These are phyloP conservation scores for Malus hybrid DNA, from an alignment of 331 rosid species.

Conservation along the genomic window DNA sequence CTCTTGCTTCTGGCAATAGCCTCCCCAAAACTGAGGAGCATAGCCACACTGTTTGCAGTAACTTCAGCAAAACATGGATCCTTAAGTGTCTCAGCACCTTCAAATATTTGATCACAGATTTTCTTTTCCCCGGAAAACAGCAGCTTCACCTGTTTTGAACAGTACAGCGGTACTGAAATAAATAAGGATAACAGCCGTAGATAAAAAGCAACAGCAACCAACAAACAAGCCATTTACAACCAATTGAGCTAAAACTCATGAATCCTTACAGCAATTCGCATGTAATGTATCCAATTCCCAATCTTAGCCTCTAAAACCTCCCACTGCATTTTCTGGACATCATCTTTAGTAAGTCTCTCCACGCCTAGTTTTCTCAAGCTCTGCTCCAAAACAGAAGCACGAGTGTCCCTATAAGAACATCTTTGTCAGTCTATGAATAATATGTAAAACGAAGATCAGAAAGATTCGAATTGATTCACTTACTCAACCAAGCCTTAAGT, in stretches of 20 bases:
- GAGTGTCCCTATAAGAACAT: constrained; percentile 63
- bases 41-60: constrained; percentile 62
- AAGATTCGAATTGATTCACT: background rate
- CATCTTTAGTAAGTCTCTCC: constrained; percentile 87
- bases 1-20: constrained; percentile 97
- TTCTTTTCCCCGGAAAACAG: constrained; percentile 79
- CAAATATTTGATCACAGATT: constrained; percentile 87
- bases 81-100: constrained; percentile 57
- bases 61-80: constrained; percentile 90
- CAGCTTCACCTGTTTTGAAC: constrained; percentile 60
- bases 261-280: constrained; percentile 88
- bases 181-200: background rate
- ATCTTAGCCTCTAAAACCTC: constrained; percentile 98
- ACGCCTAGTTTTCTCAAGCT: constrained; percentile 92
- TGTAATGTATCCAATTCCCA: constrained; percentile 94
- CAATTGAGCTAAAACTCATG: constrained; percentile 10
- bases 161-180: background rate
- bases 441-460: background rate
- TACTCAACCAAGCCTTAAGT: background rate
- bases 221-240: constrained; percentile 3
- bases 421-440: background rate
- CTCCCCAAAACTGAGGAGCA: constrained; percentile 95
- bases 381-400: constrained; percentile 68
- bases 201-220: background rate
- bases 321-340: constrained; percentile 99